phyloP scores from a whole-genome alignment of 2,329 filamentous ascomycete genomes.

The Phaeosphaeria sp. region DNA sequence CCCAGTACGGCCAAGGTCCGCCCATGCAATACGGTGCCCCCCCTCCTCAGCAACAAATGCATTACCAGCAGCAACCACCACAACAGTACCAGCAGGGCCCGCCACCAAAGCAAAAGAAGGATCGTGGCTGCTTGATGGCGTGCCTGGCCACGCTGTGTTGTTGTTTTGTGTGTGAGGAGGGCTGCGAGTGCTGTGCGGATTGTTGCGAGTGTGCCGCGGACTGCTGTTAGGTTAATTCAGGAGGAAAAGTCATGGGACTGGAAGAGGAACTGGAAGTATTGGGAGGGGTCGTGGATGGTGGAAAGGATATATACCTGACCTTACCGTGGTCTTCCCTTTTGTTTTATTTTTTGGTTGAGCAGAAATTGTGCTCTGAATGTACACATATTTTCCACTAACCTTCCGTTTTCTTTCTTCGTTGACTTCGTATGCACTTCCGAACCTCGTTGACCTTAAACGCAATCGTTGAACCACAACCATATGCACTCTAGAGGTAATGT shows the following conservation, averaged over 20 bases:
- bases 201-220: constrained; percentile 57
- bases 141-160: constrained; percentile 59
- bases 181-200: constrained; percentile 69
- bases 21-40: neutral
- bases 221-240: constrained; percentile 26
- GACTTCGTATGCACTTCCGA: neutral
- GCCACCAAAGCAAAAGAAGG: constrained; percentile 56
- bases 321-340: neutral
- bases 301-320: neutral
- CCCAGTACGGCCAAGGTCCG: constrained; percentile 1
- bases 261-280: neutral
- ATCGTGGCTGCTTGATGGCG: constrained; percentile 38
- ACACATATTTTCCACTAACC: neutral
- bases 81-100: constrained; percentile 55
- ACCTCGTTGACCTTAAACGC: too few species aligned
- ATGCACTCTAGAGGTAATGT: neutral
- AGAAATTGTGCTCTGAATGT: neutral
- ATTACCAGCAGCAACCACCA: constrained; percentile 9
- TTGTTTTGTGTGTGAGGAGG: constrained; percentile 69
- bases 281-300: neutral
- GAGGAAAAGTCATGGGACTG: neutral
- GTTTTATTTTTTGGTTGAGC: neutral
- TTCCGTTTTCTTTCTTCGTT: neutral
- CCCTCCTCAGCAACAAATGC: neutral
- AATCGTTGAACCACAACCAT: neutral